These are phyloP conservation scores for Mycogone perniciosa DNA, from an alignment of 2,329 filamentous ascomycete genomes.

Conservation along the genomic window DNA sequence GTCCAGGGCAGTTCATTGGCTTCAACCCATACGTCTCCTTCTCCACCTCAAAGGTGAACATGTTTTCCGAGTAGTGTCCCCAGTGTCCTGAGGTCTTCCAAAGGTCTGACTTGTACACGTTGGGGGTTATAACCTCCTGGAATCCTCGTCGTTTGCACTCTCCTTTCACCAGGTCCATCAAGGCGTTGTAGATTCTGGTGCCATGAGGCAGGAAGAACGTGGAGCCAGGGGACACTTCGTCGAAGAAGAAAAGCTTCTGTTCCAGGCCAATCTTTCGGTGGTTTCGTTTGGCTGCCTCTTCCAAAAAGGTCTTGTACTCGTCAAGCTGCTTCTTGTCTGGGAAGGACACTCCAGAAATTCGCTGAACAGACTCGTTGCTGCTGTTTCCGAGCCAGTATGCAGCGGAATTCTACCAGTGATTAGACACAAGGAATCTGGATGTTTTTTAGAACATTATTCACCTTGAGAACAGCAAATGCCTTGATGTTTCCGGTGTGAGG, in stretches of 20 bases:
- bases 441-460: slow-evolving; percentile 14
- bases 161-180: slow-evolving; percentile 72
- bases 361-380: slow-evolving; percentile 89
- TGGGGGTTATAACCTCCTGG: slow-evolving; percentile 90
- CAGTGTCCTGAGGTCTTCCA: slow-evolving; percentile 97
- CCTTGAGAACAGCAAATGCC: slow-evolving; percentile 87
- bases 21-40: slow-evolving; percentile 71
- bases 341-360: slow-evolving; percentile 92
- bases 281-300: slow-evolving; percentile 96
- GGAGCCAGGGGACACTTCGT: slow-evolving; percentile 86
- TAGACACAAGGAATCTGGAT: slow-evolving; percentile 7
- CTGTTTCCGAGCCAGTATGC: slow-evolving; percentile 94
- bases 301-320: slow-evolving; percentile 89
- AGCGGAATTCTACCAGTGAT: slow-evolving; percentile 50
- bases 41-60: slow-evolving; percentile 70
- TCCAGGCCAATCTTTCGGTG: slow-evolving; percentile 91
- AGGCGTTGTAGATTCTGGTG: slow-evolving; percentile 84
- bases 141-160: slow-evolving; percentile 94
- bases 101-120: slow-evolving; percentile 84
- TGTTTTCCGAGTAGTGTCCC: slow-evolving; percentile 81
- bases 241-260: slow-evolving; percentile 97
- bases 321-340: slow-evolving; percentile 93
- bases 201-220: slow-evolving; percentile 91
- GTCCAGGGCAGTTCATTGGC: slow-evolving; percentile 97
- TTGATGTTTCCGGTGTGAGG: slow-evolving; percentile 88